Conservation (phyloP, 805 yeast species). For the Sungouiozyma ichnusensis region DNA sequence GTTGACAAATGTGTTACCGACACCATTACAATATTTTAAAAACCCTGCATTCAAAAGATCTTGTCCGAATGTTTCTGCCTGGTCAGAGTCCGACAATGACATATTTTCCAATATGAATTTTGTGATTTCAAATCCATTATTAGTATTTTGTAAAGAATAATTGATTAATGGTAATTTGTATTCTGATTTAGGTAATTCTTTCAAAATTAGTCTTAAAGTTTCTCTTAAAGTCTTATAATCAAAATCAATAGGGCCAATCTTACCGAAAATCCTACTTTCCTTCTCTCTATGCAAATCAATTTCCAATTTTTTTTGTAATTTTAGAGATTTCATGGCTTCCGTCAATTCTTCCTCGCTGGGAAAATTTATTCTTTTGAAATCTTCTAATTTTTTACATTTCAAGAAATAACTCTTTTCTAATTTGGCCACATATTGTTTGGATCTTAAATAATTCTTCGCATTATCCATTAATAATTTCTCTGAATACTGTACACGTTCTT, state of each 20-base stretch:
- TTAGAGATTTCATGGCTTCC: conserved; percentile 17
- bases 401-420: conserved; percentile 62
- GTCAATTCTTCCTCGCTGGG: conserved; percentile 15
- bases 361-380: conserved; percentile 29
- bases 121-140: conserved; percentile 27
- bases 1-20: conserved; percentile 67
- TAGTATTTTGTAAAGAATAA: conserved; percentile 23
- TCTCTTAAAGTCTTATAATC: conserved; percentile 30
- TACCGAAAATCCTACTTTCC: conserved; percentile 23
- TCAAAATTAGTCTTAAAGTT: conserved; percentile 34
- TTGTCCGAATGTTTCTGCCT: conserved; percentile 68
- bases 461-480: conserved; percentile 43
- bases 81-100: conserved; percentile 34
- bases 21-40: conserved; percentile 40
- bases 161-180: conserved; percentile 53
- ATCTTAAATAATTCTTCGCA: conserved; percentile 42
- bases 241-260: conserved; percentile 23
- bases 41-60: conserved; percentile 53
- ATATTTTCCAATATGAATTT: conserved; percentile 22
- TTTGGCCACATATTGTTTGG: conserved; percentile 36
- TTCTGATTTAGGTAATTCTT: conserved; percentile 41
- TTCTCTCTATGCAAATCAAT: conserved; percentile 17
- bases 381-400: conserved; percentile 66
- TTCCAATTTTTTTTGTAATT: conserved; percentile 18
- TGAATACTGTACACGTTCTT: conserved; percentile 51